Evolutionary conservation across 163 green algal species (phyloP).

Genomic region (Prototheca wickerhamii): DNA sequence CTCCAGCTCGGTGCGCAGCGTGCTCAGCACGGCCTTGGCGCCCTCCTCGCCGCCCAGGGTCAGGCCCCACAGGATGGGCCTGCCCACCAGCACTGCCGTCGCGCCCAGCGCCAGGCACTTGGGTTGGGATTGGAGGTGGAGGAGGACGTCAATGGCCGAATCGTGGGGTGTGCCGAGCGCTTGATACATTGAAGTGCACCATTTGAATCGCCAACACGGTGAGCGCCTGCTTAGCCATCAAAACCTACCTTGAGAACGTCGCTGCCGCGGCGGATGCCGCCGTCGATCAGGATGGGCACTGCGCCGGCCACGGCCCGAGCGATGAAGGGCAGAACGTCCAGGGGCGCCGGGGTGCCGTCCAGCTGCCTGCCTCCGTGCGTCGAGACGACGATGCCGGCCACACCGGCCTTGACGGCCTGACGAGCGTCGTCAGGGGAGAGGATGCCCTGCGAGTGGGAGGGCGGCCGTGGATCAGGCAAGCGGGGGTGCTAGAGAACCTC

Average conservation of each 20-base stretch:
- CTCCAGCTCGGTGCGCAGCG: constrained; percentile 53
- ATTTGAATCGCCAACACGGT: too few relatives aligned
- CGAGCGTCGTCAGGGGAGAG: constrained; percentile 68
- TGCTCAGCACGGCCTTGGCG: constrained; percentile 46
- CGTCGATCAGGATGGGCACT: constrained; percentile 84
- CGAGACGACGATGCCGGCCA: constrained; percentile 83
- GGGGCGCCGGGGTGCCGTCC: constrained; percentile 48
- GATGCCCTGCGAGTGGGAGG: constrained; percentile 53
- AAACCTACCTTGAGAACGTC: constrained; percentile 72
- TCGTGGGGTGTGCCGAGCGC: too few relatives aligned
- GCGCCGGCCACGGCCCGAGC: constrained; percentile 34
- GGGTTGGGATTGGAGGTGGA: constrained; percentile 9
- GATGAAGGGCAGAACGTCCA: constrained; percentile 49
- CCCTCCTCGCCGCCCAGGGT: constrained; percentile 58
- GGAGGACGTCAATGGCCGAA: background rate
- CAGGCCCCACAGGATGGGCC: constrained; percentile 79
- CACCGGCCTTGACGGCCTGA: constrained; percentile 60
- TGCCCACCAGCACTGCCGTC: constrained; percentile 65
- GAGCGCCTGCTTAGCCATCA: background rate
- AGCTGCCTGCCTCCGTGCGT: constrained; percentile 89
- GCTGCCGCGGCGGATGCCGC: constrained; percentile 76
- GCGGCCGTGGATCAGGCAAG: background rate
- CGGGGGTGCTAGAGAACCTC: too few relatives aligned
- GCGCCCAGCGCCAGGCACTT: constrained; percentile 81
- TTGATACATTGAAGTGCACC: too few relatives aligned